Evolutionary conservation across 2,329 filamentous ascomycete genomes (phyloP).

Genomic region (Nannizziopsis arthrosporioides): DNA sequence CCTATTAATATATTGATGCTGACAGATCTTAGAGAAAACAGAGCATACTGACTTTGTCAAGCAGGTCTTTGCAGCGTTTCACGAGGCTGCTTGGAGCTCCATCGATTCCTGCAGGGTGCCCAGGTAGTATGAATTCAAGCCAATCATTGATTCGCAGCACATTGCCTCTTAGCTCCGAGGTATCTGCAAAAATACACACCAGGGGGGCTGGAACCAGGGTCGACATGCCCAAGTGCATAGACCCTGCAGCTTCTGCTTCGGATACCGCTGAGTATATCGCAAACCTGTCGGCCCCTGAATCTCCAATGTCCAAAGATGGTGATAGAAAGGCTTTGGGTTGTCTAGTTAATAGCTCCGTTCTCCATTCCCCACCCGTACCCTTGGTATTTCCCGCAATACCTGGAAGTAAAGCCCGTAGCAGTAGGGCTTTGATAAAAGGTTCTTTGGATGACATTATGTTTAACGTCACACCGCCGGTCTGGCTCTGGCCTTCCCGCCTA

Average conservation of each 20-base stretch:
- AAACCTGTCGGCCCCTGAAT: no score
- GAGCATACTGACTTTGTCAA: not conserved
- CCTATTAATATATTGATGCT: not conserved
- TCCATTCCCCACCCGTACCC: slow-evolving; percentile 12
- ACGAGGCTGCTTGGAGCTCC: no score
- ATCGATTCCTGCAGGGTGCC: no score
- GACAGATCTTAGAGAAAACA: not conserved
- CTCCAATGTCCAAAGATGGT: no score
- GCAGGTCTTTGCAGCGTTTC: no score
- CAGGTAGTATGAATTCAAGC: no score
- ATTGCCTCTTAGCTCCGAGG: not conserved
- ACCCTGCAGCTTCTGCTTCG: no score
- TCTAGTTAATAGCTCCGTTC: slow-evolving; percentile 20
- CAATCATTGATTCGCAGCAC: not conserved
- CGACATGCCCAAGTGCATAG: no score
- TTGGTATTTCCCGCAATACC: slow-evolving; percentile 31
- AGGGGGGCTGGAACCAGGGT: no score
- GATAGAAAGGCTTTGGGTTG: slow-evolving; percentile 10
- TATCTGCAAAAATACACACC: no score
- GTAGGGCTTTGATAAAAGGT: slow-evolving; percentile 38
- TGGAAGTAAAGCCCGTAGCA: slow-evolving; percentile 35
- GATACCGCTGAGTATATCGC: no score
- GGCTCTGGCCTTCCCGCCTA: slow-evolving; percentile 10
- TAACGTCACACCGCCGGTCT: slow-evolving; percentile 24
- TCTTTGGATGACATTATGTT: slow-evolving; percentile 37